Evolutionary conservation across 441 rosid species (phyloP).

Genomic region (Capsella rubella): DNA sequence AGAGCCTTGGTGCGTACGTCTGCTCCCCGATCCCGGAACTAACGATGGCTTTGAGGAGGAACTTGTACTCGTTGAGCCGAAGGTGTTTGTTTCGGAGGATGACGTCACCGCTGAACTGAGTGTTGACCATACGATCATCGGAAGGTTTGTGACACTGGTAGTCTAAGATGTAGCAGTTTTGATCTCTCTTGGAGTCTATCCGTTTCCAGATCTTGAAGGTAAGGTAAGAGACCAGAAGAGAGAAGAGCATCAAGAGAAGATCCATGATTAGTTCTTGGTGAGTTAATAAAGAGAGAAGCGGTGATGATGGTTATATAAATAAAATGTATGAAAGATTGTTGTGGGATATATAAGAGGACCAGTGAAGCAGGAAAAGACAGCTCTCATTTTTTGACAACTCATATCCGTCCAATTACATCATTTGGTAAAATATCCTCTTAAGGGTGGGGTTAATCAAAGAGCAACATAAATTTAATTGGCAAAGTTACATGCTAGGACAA

Average conservation of each 20-base stretch:
- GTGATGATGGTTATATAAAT: constrained; percentile 3
- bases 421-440: not conserved
- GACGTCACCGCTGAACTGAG: constrained; percentile 46
- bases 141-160: constrained; percentile 58
- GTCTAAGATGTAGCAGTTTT: constrained; percentile 55
- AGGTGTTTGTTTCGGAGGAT: constrained; percentile 59
- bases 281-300: constrained; percentile 19
- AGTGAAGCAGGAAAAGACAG: constrained; percentile 15
- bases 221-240: constrained; percentile 39
- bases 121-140: constrained; percentile 53
- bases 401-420: constrained; percentile 17
- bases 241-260: constrained; percentile 36
- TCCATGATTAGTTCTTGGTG: constrained; percentile 44
- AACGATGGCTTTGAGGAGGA: constrained; percentile 63
- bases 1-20: constrained; percentile 60
- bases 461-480: constrained; percentile 9
- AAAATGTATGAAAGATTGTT: constrained; percentile 26
- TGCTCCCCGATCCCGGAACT: constrained; percentile 78
- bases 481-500: constrained; percentile 28
- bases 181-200: constrained; percentile 44
- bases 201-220: constrained; percentile 46
- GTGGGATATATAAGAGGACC: constrained; percentile 39
- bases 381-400: constrained; percentile 40
- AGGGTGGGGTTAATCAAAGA: not conserved
- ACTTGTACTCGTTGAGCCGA: constrained; percentile 63